These are phyloP conservation scores for Paraurostyla sp. DNA, from an alignment of 73 alveolate species.

Conservation along the genomic window DNA sequence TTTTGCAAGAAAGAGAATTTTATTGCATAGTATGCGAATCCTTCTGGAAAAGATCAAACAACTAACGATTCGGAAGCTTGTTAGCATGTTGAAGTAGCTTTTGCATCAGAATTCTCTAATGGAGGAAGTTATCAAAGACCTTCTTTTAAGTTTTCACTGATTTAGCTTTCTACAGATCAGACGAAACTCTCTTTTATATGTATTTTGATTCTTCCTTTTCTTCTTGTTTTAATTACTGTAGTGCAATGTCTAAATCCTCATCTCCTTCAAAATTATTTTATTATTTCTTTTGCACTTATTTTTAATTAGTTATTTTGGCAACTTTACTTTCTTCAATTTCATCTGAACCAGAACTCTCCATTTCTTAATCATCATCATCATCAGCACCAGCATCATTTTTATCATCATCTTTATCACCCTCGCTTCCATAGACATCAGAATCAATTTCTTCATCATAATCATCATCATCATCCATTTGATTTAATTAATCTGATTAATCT, in stretches of 20 bases:
- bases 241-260: conserved; percentile 31
- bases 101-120: conserved; percentile 24
- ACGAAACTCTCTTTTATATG: conserved; percentile 24
- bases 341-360: background rate
- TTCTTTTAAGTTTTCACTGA: conserved; percentile 2
- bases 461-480: conserved; percentile 8
- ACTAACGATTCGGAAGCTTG: background rate
- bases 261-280: background rate
- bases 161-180: conserved; percentile 30
- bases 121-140: conserved; percentile 16
- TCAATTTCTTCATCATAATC: conserved; percentile 50
- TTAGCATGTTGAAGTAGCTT: conserved; percentile 18
- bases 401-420: background rate
- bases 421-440: conserved; percentile 32
- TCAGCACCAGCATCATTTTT: conserved; percentile 27
- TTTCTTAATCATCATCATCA: background rate
- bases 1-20: background rate
- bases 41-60: background rate
- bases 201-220: conserved; percentile 12
- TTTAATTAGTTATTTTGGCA: background rate
- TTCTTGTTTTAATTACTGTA: conserved; percentile 7
- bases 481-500: background rate
- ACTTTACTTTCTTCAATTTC: background rate
- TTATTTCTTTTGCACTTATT: background rate
- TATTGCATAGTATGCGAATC: background rate